Conservation (phyloP, 495 filamentous ascomycete genomes). For the Oidiodendron maius region DNA sequence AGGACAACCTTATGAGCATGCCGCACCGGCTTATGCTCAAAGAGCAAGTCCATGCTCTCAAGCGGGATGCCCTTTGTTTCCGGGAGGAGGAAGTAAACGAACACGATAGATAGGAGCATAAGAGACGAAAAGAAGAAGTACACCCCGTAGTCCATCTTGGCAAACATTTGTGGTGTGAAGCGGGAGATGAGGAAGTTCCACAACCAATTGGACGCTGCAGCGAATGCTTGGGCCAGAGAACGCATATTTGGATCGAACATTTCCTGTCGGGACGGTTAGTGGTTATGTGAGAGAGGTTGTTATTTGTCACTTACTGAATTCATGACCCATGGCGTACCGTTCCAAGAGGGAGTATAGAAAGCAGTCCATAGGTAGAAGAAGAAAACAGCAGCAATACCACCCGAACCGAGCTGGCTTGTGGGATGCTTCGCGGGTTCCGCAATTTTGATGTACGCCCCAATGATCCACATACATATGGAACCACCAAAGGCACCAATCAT, state of each 20-base stretch:
- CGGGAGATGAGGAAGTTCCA: constrained; percentile 70
- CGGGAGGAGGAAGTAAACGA: constrained; percentile 48
- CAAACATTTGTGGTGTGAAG: constrained; percentile 74
- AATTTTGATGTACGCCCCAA: constrained; percentile 46
- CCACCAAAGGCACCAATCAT: constrained; percentile 50
- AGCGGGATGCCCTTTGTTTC: constrained; percentile 47
- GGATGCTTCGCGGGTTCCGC: constrained; percentile 40
- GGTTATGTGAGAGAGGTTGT: too few species aligned
- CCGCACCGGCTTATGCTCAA: constrained; percentile 24
- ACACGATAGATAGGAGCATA: constrained; percentile 61
- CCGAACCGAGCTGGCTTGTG: constrained; percentile 37
- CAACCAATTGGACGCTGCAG: constrained; percentile 68
- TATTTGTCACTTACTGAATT: too few species aligned
- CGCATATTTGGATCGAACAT: constrained; percentile 58
- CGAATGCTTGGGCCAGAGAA: constrained; percentile 61
- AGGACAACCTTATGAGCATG: constrained; percentile 16
- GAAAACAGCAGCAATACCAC: constrained; percentile 65
- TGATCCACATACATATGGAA: constrained; percentile 51
- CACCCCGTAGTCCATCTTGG: constrained; percentile 62
- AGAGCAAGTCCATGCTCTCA: constrained; percentile 54
- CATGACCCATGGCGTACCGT: constrained; percentile 62
- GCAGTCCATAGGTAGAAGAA: constrained; percentile 75
- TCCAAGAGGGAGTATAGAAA: constrained; percentile 26
- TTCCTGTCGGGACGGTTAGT: too few species aligned
- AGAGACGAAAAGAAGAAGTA: constrained; percentile 75